Base-by-base conservation (phyloP, 148 eudicot genomes). In the Nyssa sinensis region DNA sequence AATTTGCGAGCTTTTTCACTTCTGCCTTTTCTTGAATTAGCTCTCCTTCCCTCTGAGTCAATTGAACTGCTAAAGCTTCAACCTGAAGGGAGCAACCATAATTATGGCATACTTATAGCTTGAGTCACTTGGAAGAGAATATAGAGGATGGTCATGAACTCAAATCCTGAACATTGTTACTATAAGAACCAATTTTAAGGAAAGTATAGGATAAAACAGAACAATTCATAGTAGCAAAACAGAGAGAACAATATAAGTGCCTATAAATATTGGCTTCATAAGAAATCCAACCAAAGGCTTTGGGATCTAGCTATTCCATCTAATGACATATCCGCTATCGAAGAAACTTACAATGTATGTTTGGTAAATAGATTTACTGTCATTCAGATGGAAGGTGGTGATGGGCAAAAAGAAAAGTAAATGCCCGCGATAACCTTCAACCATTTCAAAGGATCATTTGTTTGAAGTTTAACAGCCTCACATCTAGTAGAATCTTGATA, bases 41-140 rank as follows among this genome's bases (percentile, higher is more conserved):
- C 80, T 96, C 99, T 64, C 99, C 99, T 86, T 96, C 99, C 71
- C 98, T 86, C 78, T 91, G 88, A 70, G 94, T 85, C 84, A 96
- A 82, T 75, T 96, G 98, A 77, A 93, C 89, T 55, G 98, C 98
- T 81, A 96, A 86, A 77, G 99, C 97, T 87, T 95, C 99, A 80
- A 95, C 99, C 99, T 95, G 81, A 58, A 81, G 62, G 62, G 29
- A 59, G 35, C 32, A 66, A 59, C 35, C 2, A 58, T 6, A 62
- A 67, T 72, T n/a, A 64, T 11, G n/a, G 17, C 57, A 37, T 2
- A 55, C 25, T 16, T 6, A 55, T 37, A 55, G 6, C 12, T 2
- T 44, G 51, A 44, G 51, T 19, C 51, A 44, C 51, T 44, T 13
- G 51, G 51, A 44, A 12, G 51, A 44, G 17, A 14, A 44, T 44